Base-by-base conservation (phyloP, 352 stramenopile genomes). In the Pythium oligandrum region DNA sequence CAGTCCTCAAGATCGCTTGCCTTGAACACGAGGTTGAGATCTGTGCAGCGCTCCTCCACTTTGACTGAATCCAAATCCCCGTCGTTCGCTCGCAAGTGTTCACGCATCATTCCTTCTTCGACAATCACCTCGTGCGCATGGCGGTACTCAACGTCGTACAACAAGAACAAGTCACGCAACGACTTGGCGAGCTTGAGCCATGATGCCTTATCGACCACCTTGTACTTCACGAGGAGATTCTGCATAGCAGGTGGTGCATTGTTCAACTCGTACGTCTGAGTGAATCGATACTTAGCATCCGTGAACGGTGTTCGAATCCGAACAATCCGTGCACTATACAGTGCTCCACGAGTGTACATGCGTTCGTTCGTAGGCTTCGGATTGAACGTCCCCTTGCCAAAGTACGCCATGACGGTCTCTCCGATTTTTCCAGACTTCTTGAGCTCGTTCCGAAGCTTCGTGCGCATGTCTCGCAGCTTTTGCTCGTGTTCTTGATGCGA, bases 81-180 rank as follows among this genome's bases (percentile, higher is more conserved):
- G 38, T 83, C 67, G 4, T 70, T 69, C 1, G 71, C 69, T 0
- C 73, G 74, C 39, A 90, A 60, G 39, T 88, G 61, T 30, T 83
- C 79, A 11, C 79, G 72, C 32, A 86, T 61, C 47, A 90, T 57
- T 0, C 69, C 62, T 64, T 86, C 78, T 38, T 90, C 79, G 26
- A 75, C 66, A 48, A 88, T 78, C 8, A 68, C 68, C 55, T 90
- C 79, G 40, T 80, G 68, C 3, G 61, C 59, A 47, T 88, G 68
- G 39, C 64, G 65, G 33, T 88, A 90, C 59, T 88, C 76, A 9
- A 90, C 57, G 39, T 88, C 79, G 33, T 88, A 90, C 3, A 90
- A 56, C 49, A 90, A 51, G 40, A 90, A 88, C 2, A 86, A 39
- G 44, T 90, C 79, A 31, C 79, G 79, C 2, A 73, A 64, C 5